These are phyloP conservation scores for Chlorociboria aeruginascens DNA, from an alignment of 495 filamentous ascomycete species.

Conservation along the genomic window DNA sequence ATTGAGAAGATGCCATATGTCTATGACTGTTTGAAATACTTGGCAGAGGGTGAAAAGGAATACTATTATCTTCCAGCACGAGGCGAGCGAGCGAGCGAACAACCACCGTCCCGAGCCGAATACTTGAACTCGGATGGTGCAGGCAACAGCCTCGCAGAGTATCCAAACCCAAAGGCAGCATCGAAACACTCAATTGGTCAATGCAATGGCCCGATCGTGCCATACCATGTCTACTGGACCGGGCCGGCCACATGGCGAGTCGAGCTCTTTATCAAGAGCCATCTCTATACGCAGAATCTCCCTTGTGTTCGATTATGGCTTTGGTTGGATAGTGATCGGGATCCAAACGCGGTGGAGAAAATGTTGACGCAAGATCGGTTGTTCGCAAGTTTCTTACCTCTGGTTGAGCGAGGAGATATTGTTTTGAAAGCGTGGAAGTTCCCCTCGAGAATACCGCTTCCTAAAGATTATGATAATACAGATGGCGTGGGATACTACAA, in stretches of 20 bases:
- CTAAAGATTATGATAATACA: slow-evolving; percentile 25
- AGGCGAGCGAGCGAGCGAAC: slow-evolving; percentile 26
- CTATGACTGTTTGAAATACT: slow-evolving; percentile 37
- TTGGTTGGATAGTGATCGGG: slow-evolving; percentile 41
- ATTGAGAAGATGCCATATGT: slow-evolving; percentile 44
- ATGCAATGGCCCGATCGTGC: slow-evolving; percentile 42
- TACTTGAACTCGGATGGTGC: slow-evolving; percentile 29
- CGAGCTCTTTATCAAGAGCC: slow-evolving; percentile 44
- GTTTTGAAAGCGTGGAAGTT: slow-evolving; percentile 39
- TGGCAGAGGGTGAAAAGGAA: slow-evolving; percentile 31
- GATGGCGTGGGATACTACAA: slow-evolving; percentile 31
- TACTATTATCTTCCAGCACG: slow-evolving; percentile 32
- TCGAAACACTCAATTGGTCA: slow-evolving; percentile 27
- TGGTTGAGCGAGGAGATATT: slow-evolving; percentile 42
- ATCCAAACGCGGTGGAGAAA: slow-evolving; percentile 30
- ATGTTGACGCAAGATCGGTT: slow-evolving; percentile 38
- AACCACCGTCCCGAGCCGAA: slow-evolving; percentile 29
- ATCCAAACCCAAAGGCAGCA: slow-evolving; percentile 21
- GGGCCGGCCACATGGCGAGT: slow-evolving; percentile 45
- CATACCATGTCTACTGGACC: slow-evolving; percentile 47
- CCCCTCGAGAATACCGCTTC: slow-evolving; percentile 38
- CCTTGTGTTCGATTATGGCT: slow-evolving; percentile 39
- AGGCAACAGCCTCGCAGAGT: slow-evolving; percentile 25
- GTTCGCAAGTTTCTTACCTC: slow-evolving; percentile 38
- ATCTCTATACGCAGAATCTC: slow-evolving; percentile 45